Conservation (phyloP, 1,139 yeast species). For the Sugiyamaella xylanicola region DNA sequence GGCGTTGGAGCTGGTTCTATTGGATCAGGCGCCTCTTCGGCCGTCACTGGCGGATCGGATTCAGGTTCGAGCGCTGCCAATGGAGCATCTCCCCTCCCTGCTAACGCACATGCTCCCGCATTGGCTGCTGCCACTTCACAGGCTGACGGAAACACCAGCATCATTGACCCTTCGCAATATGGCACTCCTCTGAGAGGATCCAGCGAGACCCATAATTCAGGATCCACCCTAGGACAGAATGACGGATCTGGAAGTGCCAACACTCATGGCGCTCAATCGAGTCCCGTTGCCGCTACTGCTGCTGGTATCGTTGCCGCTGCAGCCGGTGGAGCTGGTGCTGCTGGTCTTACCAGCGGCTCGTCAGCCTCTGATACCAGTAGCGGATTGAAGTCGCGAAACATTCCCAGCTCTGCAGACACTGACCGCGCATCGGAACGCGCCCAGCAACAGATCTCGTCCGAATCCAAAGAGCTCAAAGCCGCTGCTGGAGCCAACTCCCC, state of each 20-base stretch:
- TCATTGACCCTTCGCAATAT: conserved; percentile 11
- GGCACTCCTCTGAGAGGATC: conserved; percentile 8
- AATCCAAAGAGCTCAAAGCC: conserved; percentile 30
- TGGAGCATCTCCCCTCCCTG: conserved; percentile 8
- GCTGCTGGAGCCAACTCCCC: conserved; percentile 10
- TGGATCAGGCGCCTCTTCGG: conserved; percentile 14
- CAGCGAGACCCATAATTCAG: neutral
- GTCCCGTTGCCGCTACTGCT: conserved; percentile 13
- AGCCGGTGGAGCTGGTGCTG: conserved; percentile 12
- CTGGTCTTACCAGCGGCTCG: conserved; percentile 4
- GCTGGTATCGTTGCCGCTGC: conserved; percentile 14
- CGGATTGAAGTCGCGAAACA: conserved; percentile 7
- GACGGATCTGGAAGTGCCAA: neutral
- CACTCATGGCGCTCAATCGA: neutral
- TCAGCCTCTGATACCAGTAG: conserved; percentile 6
- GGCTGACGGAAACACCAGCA: conserved; percentile 2
- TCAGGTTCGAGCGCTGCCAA: conserved; percentile 1
- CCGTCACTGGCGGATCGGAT: neutral
- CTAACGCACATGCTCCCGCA: conserved; percentile 10
- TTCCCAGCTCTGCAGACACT: conserved; percentile 9
- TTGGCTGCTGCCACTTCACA: conserved; percentile 16
- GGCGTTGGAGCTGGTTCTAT: conserved; percentile 20
- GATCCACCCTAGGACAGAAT: neutral
- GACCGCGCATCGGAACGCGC: conserved; percentile 27
- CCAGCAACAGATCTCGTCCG: conserved; percentile 30